Conservation (phyloP, 2,329 filamentous ascomycete genomes). For the Seiridium cupressi region DNA sequence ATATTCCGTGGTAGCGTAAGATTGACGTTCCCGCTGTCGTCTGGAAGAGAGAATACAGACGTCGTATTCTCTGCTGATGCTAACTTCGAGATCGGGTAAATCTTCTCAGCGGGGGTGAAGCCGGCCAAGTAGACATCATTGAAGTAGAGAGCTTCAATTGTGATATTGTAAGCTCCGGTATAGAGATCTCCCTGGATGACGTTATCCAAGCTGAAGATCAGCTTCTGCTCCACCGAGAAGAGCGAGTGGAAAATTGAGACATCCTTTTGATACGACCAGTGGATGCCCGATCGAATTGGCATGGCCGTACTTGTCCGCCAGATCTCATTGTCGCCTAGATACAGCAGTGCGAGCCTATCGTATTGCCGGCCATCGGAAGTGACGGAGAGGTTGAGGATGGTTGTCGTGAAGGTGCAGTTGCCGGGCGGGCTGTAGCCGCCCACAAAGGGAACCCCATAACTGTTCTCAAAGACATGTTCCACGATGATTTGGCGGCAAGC, state of each 20-base stretch:
- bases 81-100: constrained; percentile 40
- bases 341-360: constrained; percentile 60
- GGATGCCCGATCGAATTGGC: constrained; percentile 55
- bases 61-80: constrained; percentile 41
- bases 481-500: constrained; percentile 21
- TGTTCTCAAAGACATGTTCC: constrained; percentile 23
- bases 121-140: constrained; percentile 26
- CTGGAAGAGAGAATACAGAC: constrained; percentile 56
- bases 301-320: constrained; percentile 66
- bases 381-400: constrained; percentile 58
- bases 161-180: constrained; percentile 58
- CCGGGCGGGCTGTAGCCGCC: constrained; percentile 21
- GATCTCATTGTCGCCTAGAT: constrained; percentile 60
- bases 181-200: constrained; percentile 53
- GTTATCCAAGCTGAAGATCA: constrained; percentile 64
- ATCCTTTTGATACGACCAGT: constrained; percentile 56
- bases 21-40: constrained; percentile 45
- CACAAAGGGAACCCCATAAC: constrained; percentile 24
- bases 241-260: constrained; percentile 56
- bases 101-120: constrained; percentile 25
- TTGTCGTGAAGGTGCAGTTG: constrained; percentile 25
- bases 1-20: constrained; percentile 53
- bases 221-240: constrained; percentile 50
- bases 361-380: constrained; percentile 58
- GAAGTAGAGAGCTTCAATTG: constrained; percentile 54